Percentiles rank a stretch among this genome's conserved stretches.
Conservation (phyloP, 805 yeast genomes). For the Saccharomyces kudriavzevii region DNA sequence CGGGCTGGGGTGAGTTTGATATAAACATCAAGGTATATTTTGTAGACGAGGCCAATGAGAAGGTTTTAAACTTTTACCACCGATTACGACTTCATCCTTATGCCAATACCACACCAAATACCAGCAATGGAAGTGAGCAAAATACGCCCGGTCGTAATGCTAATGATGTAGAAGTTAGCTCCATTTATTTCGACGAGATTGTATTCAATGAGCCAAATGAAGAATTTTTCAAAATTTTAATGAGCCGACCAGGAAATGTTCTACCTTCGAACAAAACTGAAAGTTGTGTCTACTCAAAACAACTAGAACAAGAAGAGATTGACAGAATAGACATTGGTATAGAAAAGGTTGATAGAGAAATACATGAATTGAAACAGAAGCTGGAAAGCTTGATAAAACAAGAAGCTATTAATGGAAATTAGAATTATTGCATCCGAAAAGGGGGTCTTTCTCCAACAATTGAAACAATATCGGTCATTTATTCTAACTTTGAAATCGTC, state of each 20-base stretch:
- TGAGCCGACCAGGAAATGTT: slow-evolving; percentile 54
- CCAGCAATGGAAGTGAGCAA: slow-evolving; percentile 6
- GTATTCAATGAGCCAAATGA: slow-evolving; percentile 96
- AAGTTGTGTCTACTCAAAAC: slow-evolving; percentile 36
- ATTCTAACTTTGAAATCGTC: neutral
- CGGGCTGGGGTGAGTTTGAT: slow-evolving; percentile 99
- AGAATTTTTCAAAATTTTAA: slow-evolving; percentile 67
- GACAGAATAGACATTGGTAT: slow-evolving; percentile 45
- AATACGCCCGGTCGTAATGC: slow-evolving; percentile 14
- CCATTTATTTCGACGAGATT: slow-evolving; percentile 74
- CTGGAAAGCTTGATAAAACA: neutral
- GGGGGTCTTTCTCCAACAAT: neutral
- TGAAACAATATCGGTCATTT: neutral
- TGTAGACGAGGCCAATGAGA: slow-evolving; percentile 79
- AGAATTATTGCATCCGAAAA: neutral
- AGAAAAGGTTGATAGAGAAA: slow-evolving; percentile 37
- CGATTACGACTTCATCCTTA: slow-evolving; percentile 90
- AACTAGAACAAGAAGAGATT: slow-evolving; percentile 58
- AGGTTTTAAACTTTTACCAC: slow-evolving; percentile 77
- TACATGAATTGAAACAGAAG: slow-evolving; percentile 34
- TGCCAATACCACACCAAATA: slow-evolving; percentile 24
- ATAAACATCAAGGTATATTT: slow-evolving; percentile 81
- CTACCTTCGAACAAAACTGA: slow-evolving; percentile 36
- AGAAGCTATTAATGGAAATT: neutral
- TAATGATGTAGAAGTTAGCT: slow-evolving; percentile 40